Evolutionary conservation across 805 yeast species (phyloP).

Genomic region (Hanseniaspora singularis): DNA sequence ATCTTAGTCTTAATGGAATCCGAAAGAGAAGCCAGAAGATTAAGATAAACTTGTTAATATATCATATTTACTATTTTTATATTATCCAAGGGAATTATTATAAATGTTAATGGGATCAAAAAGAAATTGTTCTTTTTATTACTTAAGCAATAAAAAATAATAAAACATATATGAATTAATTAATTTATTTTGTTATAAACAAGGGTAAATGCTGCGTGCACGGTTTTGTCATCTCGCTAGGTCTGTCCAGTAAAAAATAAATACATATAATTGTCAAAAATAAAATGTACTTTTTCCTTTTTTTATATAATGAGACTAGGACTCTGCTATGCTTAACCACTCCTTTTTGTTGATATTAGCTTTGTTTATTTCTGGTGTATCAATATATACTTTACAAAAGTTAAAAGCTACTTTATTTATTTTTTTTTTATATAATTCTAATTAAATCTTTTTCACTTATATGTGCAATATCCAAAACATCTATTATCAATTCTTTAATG

Average conservation of each 20-base stretch:
- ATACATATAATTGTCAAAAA: background rate
- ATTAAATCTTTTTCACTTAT: background rate
- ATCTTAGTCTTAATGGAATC: conserved; percentile 99
- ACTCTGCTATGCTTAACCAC: conserved; percentile 16
- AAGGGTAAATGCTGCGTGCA: conserved; percentile 16
- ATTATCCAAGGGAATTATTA: background rate
- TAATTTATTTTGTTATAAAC: background rate
- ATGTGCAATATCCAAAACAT: background rate
- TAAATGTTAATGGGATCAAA: no score
- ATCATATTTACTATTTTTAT: background rate
- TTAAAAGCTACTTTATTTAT: no score
- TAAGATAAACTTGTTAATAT: conserved; percentile 42
- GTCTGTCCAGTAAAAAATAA: conserved; percentile 10
- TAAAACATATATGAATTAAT: background rate
- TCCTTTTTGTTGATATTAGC: conserved; percentile 9
- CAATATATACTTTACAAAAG: no score
- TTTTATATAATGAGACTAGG: conserved; percentile 8
- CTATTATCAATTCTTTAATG: background rate
- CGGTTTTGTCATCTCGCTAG: conserved; percentile 16
- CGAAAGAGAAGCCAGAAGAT: conserved; percentile 98
- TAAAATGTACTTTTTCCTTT: no score
- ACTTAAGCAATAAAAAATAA: no score
- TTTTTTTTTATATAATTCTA: background rate
- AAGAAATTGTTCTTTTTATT: no score
- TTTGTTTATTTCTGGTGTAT: no score